phyloP scores from a whole-genome alignment of 352 stramenopile species.

The Globisporangium paddicum region DNA sequence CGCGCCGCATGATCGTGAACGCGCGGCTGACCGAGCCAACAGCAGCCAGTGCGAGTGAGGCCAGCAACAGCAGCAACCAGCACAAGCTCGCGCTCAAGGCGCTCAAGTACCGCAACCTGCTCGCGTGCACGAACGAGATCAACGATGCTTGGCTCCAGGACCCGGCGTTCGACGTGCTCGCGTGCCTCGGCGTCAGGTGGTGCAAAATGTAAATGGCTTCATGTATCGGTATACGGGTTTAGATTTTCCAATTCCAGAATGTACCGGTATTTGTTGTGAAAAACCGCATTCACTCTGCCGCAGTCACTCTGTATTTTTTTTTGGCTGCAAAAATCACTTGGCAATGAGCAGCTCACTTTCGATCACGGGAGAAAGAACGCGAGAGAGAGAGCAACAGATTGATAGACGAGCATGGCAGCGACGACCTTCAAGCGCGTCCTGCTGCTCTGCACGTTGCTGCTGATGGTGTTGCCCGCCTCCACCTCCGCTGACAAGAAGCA shows the following conservation, averaged over 20 bases:
- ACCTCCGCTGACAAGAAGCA: background rate
- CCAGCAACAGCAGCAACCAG: conserved; percentile 12
- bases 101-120: conserved; percentile 30
- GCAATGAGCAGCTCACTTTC: no score
- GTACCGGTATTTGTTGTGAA: no score
- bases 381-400: no score
- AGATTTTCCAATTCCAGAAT: no score
- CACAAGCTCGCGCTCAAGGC: conserved; percentile 27
- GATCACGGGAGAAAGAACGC: no score
- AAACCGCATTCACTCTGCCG: no score
- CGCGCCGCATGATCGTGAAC: conserved; percentile 23
- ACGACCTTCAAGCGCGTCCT: background rate
- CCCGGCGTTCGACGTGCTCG: conserved; percentile 31
- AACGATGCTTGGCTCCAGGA: conserved; percentile 22
- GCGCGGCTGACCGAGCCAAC: background rate
- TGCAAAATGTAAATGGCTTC: conserved; percentile 22
- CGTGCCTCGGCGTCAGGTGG: conserved; percentile 22
- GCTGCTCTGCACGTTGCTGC: background rate
- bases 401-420: background rate
- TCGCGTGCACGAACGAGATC: conserved; percentile 20
- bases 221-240: no score
- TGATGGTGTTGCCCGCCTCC: background rate
- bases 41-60: background rate
- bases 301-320: no score
- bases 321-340: no score